Evolutionary conservation across 2,329 filamentous ascomycete genomes (phyloP), one percentile per base, ranked within the genome.

Genomic region (Fusarium xylarioides): DNA sequence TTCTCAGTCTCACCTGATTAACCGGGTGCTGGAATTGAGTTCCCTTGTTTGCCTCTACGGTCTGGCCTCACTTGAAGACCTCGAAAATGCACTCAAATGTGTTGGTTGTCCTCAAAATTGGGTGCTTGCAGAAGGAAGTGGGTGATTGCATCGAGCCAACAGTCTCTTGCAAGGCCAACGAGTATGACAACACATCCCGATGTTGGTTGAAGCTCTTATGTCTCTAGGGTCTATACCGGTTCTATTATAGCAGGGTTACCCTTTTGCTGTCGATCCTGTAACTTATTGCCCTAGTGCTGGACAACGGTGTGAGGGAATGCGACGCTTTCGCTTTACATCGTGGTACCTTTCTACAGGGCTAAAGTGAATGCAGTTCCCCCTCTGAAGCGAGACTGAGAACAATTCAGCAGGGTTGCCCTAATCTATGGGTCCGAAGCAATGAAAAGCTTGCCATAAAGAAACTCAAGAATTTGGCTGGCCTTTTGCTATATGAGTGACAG

Each of bases 1-100:
- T 58, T 52, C 37, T 34, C 42, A 42, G 57, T 64, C 76, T 78
- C 76, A 77, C 76, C 74, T 78, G 76, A 77, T 75, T 46, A 50
- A 44, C 53, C 65, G 38, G 21, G 35, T 40, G 49, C 64, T 35
- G 43, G 35, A 35, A 37, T 44, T 34, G n/a, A 21, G 49, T 37
- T 18, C 32, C 42, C 43, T 54, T 52, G 16, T 32, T 34, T 55
- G 34, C 46, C 56, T 26, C 34, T 26, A 42, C 38, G 26, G n/a
- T 50, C 32, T 52, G 32, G 35, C 55, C 37, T 57, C 37, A 30
- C 54, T 53, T 30, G 47, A 47, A 47, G 28, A 38, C 37, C 30
- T 47, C 61, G 35, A 50, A 57, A 60, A 69, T 52, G 37, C 53
- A 65, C 30, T 34, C 63, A 53, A 57, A 59, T 34, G 35, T 68